Evolutionary conservation across 1,284 basidiomycete genomes (phyloP), one percentile per base, ranked within the genome.

Genomic region (Cryptococcus deneoformans): DNA sequence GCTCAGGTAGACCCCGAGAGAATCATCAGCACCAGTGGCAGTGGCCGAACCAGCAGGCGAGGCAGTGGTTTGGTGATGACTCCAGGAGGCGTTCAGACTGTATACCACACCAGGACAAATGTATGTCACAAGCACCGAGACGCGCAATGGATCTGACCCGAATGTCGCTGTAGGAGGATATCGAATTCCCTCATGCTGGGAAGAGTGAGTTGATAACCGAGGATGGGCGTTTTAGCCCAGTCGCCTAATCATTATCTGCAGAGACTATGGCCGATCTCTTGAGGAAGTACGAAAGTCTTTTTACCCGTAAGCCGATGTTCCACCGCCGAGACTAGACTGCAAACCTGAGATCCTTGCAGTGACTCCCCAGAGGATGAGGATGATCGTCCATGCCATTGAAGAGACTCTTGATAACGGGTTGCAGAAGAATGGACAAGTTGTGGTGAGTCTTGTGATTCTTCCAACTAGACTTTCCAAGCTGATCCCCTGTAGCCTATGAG

Each of bases 331-430:
- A 40, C 39, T 36, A 58, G 56, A 62, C 54, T 45, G 52, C 45
- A 42, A 29, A 29, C 29, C 29, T 29, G 29, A 29, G 37, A 48
- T 43, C 42, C 7, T 29, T 24, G 24, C 87, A 59, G 80, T 97
- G 61, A 93, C 91, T 1, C 90, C 93, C 12, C 92, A 93, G 77
- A 81, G 92, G 63, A 95, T 96, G 92, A 85, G 92, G 57, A 95
- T 93, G 86, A 98, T 99, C 74, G 92, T 94, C 35, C 89, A 96
- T 70, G 88, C 92, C 1, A 96, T 99, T 80, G 88, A 93, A 75
- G 92, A 95, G 57, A 87, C 90, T 0, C 84, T 99, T 29, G 92
- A 96, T 70, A 79, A 85, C 20, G 95, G 95, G 20, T 81, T 99
- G 53, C 81, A 89, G 66, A 89, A 95, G 79, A 80, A 83, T 38